Percentiles rank a stretch among this genome's conserved stretches.
These are phyloP conservation scores for Xerocomus brunneocitrinus DNA, from an alignment of 768 basidiomycete species.

Conservation along the genomic window DNA sequence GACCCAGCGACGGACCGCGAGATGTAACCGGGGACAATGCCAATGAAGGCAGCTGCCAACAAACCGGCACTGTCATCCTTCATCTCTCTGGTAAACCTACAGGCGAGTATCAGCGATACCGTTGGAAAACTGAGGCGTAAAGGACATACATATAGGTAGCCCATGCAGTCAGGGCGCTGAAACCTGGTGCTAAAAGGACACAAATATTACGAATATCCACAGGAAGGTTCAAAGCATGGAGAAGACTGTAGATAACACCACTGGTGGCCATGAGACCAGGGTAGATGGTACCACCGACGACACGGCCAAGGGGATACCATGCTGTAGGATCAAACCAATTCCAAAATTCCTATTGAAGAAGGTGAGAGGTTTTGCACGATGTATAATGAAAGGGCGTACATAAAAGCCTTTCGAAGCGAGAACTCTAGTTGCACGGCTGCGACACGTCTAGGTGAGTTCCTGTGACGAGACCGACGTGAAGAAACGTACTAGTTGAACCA, in stretches of 20 bases:
- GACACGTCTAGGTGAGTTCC: slow-evolving; percentile 1
- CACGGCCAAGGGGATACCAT: slow-evolving; percentile 98
- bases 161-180: slow-evolving; percentile 95
- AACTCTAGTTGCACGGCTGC: slow-evolving; percentile 87
- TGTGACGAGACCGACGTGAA: not conserved
- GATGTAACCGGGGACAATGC: slow-evolving; percentile 97
- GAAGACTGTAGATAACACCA: slow-evolving; percentile 91
- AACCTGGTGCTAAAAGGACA: slow-evolving; percentile 94
- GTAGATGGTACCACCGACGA: slow-evolving; percentile 97
- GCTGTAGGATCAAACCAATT: slow-evolving; percentile 99
- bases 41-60: slow-evolving; percentile 97
- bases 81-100: slow-evolving; percentile 94
- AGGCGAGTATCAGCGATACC: not conserved
- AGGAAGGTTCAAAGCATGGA: slow-evolving; percentile 85
- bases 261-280: slow-evolving; percentile 98
- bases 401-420: slow-evolving; percentile 93
- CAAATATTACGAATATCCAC: slow-evolving; percentile 98
- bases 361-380: slow-evolving; percentile 3
- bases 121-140: not conserved
- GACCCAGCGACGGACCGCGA: slow-evolving; percentile 98
- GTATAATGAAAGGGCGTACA: slow-evolving; percentile 46
- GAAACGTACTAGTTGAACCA: slow-evolving; percentile 97
- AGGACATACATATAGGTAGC: slow-evolving; percentile 83
- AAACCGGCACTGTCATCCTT: slow-evolving; percentile 93
- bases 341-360: slow-evolving; percentile 83